These are phyloP conservation scores for Salix brachista DNA, from an alignment of 345 rosid genomes.

Conservation along the genomic window DNA sequence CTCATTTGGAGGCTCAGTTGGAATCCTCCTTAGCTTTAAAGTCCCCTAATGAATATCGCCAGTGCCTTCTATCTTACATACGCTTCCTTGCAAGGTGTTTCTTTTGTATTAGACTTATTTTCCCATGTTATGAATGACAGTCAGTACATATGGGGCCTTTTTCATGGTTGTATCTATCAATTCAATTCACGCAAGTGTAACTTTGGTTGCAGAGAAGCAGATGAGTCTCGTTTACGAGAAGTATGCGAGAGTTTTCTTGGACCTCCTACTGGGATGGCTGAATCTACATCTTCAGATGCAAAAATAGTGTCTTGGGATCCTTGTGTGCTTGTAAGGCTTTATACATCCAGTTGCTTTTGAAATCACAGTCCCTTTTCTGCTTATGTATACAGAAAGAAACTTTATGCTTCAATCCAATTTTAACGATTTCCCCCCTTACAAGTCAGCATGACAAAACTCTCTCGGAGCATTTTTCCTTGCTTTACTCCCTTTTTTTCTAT, in stretches of 20 bases:
- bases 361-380: neutral
- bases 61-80: slow-evolving; percentile 86
- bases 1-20: slow-evolving; percentile 94
- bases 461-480: neutral
- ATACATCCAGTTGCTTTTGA: neutral
- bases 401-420: neutral
- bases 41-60: slow-evolving; percentile 86
- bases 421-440: neutral
- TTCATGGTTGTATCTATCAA: neutral
- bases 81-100: slow-evolving; percentile 83
- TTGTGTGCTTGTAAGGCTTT: slow-evolving; percentile 63
- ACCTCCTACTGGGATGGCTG: slow-evolving; percentile 89
- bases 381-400: neutral
- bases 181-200: neutral
- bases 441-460: neutral
- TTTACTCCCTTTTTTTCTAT: too few species aligned
- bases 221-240: slow-evolving; percentile 91
- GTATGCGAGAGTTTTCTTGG: slow-evolving; percentile 93
- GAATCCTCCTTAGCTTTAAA: slow-evolving; percentile 81
- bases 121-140: neutral
- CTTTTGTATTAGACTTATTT: neutral
- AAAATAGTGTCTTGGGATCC: slow-evolving; percentile 81
- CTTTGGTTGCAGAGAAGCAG: slow-evolving; percentile 72
- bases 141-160: neutral
- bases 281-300: slow-evolving; percentile 44